Conservation (phyloP, 2,329 filamentous ascomycete genomes). For the Claviceps sp. region DNA sequence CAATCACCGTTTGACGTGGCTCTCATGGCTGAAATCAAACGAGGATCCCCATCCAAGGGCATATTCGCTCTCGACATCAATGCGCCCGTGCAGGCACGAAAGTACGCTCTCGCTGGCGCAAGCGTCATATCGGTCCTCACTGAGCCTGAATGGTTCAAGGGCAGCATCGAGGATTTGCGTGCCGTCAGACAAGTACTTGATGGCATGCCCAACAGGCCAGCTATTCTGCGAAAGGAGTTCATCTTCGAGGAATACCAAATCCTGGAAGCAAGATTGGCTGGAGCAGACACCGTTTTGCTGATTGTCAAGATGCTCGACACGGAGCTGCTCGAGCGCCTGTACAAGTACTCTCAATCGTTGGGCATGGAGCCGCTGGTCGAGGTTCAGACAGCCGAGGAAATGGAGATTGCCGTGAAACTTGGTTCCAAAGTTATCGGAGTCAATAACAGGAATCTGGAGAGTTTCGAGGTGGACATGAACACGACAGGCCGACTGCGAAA, state of each 20-base stretch:
- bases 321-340: conserved; percentile 60
- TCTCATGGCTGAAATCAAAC: conserved; percentile 94
- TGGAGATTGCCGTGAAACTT: conserved; percentile 72
- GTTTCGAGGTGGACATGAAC: conserved; percentile 88
- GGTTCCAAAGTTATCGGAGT: conserved; percentile 89
- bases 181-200: conserved; percentile 80
- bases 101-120: conserved; percentile 85
- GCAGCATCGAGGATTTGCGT: conserved; percentile 84
- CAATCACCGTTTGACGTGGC: conserved; percentile 80
- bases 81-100: conserved; percentile 78
- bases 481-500: conserved; percentile 82
- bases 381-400: conserved; percentile 89
- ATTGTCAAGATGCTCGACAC: conserved; percentile 96
- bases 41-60: conserved; percentile 91
- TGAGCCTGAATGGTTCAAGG: conserved; percentile 98
- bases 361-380: conserved; percentile 98
- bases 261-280: conserved; percentile 79
- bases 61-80: conserved; percentile 79
- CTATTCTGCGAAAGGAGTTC: conserved; percentile 89
- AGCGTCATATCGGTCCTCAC: conserved; percentile 98
- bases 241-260: conserved; percentile 98
- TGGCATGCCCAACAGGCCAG: conserved; percentile 83
- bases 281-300: conserved; percentile 84
- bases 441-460: conserved; percentile 93
- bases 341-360: conserved; percentile 75